These are phyloP conservation scores for Salvia sclarea DNA, from an alignment of 305 asterid genomes.

Conservation along the genomic window DNA sequence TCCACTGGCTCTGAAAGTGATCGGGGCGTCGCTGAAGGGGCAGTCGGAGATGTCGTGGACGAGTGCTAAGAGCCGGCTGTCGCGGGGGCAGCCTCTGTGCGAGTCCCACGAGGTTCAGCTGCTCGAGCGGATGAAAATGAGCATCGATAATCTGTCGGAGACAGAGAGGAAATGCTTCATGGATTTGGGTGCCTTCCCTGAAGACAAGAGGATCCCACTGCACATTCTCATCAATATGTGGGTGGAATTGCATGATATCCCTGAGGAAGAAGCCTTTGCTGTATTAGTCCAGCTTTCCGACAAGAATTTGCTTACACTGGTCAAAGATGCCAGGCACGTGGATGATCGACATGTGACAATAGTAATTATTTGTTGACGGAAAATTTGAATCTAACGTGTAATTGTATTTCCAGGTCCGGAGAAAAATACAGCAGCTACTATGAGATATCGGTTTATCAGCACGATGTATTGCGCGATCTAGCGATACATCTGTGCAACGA, in stretches of 20 bases:
- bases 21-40: conserved; percentile 78
- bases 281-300: conserved; percentile 80
- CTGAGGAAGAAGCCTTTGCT: conserved; percentile 81
- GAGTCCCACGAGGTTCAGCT: conserved; percentile 84
- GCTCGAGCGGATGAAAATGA: conserved; percentile 79
- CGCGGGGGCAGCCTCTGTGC: conserved; percentile 65
- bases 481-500: conserved; percentile 68
- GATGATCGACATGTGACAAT: no score
- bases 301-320: conserved; percentile 78
- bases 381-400: not conserved
- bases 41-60: conserved; percentile 85
- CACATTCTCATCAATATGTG: conserved; percentile 90
- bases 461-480: conserved; percentile 84
- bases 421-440: conserved; percentile 82
- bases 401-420: conserved; percentile 57
- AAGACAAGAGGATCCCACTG: conserved; percentile 83
- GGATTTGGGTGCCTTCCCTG: conserved; percentile 86
- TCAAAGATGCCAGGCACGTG: conserved; percentile 84
- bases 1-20: conserved; percentile 89
- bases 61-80: conserved; percentile 70
- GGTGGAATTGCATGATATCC: conserved; percentile 86
- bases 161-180: conserved; percentile 80
- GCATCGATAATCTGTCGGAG: conserved; percentile 67
- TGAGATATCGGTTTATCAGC: conserved; percentile 85
- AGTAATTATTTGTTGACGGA: no score